These are phyloP conservation scores for Euphorbia schlechtendalii DNA, from an alignment of 441 rosid genomes.

Conservation along the genomic window DNA sequence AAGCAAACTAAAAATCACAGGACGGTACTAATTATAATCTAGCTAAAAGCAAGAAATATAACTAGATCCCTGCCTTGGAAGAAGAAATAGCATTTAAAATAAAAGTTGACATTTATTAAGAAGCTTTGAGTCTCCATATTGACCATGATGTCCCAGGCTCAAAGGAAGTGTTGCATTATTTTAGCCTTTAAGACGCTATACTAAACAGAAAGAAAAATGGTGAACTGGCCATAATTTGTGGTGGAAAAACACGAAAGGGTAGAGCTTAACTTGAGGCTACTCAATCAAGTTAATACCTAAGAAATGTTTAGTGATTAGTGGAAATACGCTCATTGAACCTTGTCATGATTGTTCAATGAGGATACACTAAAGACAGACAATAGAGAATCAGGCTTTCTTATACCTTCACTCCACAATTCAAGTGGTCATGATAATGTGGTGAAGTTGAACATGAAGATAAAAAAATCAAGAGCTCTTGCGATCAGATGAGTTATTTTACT, in stretches of 20 bases:
- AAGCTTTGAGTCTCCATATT: too few relatives aligned
- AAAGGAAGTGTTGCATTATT: background rate
- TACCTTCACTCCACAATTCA: background rate
- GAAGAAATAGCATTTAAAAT: too few relatives aligned
- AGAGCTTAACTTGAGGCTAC: background rate
- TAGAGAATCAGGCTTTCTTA: background rate
- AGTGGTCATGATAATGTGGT: background rate
- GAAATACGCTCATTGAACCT: too few relatives aligned
- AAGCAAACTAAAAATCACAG: too few relatives aligned
- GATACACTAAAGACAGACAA: background rate
- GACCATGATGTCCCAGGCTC: too few relatives aligned
- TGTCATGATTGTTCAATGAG: background rate
- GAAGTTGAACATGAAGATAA: background rate
- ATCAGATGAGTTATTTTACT: background rate
- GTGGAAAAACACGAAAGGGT: background rate
- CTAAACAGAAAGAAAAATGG: background rate
- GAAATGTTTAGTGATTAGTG: too few relatives aligned
- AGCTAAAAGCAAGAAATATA: too few relatives aligned
- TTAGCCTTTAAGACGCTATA: background rate
- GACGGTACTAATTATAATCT: too few relatives aligned
- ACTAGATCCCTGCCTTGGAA: too few relatives aligned
- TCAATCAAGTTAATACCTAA: background rate
- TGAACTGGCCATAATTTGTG: background rate
- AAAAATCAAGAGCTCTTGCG: background rate
- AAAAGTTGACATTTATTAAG: too few relatives aligned